Base-by-base conservation (phyloP, 345 rosid species). In the Passiflora organensis region DNA sequence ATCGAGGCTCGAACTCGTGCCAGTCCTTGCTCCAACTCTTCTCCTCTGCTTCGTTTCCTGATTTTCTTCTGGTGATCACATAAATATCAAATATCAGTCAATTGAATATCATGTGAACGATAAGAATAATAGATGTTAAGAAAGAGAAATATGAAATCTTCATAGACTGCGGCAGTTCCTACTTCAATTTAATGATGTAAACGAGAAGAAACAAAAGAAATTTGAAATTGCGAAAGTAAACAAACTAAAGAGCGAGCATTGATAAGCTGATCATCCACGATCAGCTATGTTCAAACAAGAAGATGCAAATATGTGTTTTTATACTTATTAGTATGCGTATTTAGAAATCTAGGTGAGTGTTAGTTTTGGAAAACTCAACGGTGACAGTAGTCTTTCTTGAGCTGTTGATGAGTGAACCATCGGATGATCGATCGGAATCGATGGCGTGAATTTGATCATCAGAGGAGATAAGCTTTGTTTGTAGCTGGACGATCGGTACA, bases 1-100 rank as follows among this genome's bases (percentile, higher is more conserved):
- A 88, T 88, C 16, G 82, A 76, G 36, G 80, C 83, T 50, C 96
- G 80, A 6, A 95, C 90, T 60, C 74, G 62, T 6, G 77, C 81
- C 0, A 87, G 72, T 75, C 83, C 96, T 43, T 52, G 58, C 52
- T 82, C 85, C 36, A 81, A 38, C 71, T 49, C 50, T 55, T 55
- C 58, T 50, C 61, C 66, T 71, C 70, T 63, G 64, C 55, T 77
- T 32, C 28, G 61, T 56, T 63, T 64, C 60, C 32, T 39, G 57
- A 49, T 59, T 75, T 79, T 73, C n/a, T 64, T 79, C 84, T 74
- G 72, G 24, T 24, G 10, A 4, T 28, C 5, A 32, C 13, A 34
- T 28, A 28, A 28, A 2, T 28, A 48, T 49, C n/a, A 48, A n/a
- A n/a, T n/a, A n/a, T n/a, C 13, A 28, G 5, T 42, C 51, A 42